phyloP scores from a whole-genome alignment of 2,329 filamentous ascomycete species.

The Amphichorda felina region DNA sequence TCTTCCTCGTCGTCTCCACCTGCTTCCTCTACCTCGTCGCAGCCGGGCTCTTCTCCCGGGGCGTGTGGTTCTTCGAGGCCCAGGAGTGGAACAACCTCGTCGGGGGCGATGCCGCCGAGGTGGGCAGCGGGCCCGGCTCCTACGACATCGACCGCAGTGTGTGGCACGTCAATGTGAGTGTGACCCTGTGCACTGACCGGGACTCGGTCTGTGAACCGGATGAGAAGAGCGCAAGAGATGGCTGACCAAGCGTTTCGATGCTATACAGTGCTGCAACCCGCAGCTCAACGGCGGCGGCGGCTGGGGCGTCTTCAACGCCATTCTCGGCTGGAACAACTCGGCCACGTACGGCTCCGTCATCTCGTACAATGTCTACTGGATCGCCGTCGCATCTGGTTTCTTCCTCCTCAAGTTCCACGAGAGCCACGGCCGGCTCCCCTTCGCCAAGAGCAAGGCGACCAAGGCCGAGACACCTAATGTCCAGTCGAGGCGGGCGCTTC shows the following conservation, averaged over 20 bases:
- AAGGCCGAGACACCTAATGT: no score
- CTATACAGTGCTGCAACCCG: conserved; percentile 60
- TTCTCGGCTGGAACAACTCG: conserved; percentile 81
- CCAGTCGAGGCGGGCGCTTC: no score
- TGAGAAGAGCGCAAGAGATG: background rate
- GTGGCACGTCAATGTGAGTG: conserved; percentile 68
- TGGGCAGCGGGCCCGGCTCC: conserved; percentile 53
- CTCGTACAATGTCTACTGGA: conserved; percentile 82
- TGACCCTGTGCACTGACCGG: background rate
- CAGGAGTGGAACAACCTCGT: conserved; percentile 56
- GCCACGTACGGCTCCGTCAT: conserved; percentile 82
- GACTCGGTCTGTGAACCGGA: conserved; percentile 3
- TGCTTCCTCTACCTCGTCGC: conserved; percentile 78
- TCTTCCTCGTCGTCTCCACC: conserved; percentile 73
- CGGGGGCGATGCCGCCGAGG: conserved; percentile 41
- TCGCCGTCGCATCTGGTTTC: conserved; percentile 46
- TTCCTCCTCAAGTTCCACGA: conserved; percentile 56
- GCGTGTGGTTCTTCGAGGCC: conserved; percentile 63
- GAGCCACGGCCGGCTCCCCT: conserved; percentile 28
- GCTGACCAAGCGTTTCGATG: background rate
- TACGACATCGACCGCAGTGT: conserved; percentile 70
- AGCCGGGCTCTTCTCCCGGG: conserved; percentile 68
- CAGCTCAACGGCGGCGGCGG: conserved; percentile 60
- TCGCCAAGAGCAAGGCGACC: conserved; percentile 11
- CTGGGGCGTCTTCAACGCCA: conserved; percentile 80